Conservation (phyloP, 148 eudicot genomes). For the Simmondsia chinensis region DNA sequence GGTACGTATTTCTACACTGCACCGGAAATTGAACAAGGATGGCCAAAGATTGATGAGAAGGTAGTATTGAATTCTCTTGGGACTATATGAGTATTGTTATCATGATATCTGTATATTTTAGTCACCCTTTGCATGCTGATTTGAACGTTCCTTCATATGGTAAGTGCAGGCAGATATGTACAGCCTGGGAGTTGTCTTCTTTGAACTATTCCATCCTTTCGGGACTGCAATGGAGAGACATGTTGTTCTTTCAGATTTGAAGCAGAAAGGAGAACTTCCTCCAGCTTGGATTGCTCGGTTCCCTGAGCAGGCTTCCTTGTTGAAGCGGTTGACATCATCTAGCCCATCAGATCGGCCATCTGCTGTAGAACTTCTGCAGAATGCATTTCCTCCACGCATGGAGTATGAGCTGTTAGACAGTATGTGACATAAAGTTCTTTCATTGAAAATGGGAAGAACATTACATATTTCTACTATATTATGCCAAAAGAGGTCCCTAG, state of each 20-base stretch:
- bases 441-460: too few species aligned
- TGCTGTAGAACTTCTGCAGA: slow-evolving; percentile 75
- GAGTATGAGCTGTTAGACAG: slow-evolving; percentile 81
- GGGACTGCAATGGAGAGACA: slow-evolving; percentile 96
- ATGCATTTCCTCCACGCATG: slow-evolving; percentile 95
- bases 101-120: slow-evolving; percentile 1
- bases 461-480: too few species aligned
- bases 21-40: slow-evolving; percentile 96
- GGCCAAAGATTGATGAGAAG: slow-evolving; percentile 98
- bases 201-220: slow-evolving; percentile 95
- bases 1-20: slow-evolving; percentile 97
- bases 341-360: slow-evolving; percentile 97
- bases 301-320: slow-evolving; percentile 80
- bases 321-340: slow-evolving; percentile 56
- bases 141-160: slow-evolving; percentile 5
- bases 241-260: slow-evolving; percentile 74
- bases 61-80: slow-evolving; percentile 21
- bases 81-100: neutral
- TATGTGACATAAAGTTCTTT: slow-evolving; percentile 32
- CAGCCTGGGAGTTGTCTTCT: slow-evolving; percentile 85
- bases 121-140: slow-evolving; percentile 4
- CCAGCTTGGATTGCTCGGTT: slow-evolving; percentile 66
- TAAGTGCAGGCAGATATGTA: slow-evolving; percentile 95
- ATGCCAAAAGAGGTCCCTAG: too few species aligned
- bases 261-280: slow-evolving; percentile 75